Base-by-base conservation (phyloP, 225 moss, liverwort and hornwort genomes). In the Ulota crispa region DNA sequence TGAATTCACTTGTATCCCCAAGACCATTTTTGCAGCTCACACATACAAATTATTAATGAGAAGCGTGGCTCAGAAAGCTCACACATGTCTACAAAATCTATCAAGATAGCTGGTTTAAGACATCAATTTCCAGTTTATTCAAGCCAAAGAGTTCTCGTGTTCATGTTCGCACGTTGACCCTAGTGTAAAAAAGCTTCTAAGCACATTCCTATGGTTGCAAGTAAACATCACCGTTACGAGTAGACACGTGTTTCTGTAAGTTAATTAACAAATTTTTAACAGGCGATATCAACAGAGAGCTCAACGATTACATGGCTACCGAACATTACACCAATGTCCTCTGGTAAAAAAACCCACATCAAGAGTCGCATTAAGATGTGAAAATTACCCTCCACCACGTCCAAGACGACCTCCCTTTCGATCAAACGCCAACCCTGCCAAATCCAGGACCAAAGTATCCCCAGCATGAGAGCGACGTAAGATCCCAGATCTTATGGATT, bases 321-420 rank as follows among this genome's bases (percentile, higher is more conserved):
- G 8, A 62, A 42, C 23, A 27, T 55, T 65, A 41, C 63, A 73
- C 30, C 41, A 54, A 23, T 28, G 39, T 0, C 65, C 23, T 73
- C 64, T 72, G 28, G 64, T 31, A 3, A 47, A 61, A 63, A 63
- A 36, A 34, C n/a, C 47, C 64, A 20, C 39, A 37, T 37, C 12
- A 26, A 67, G 69, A 42, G 60, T 36, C 60, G n/a, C 23, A 60
- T 36, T 60, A 39, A 56, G 31, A 67, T 68, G 69, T 20, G 72
- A 45, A 59, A 79, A 84, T 89, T 90, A 94, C 98, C 99, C 99
- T 89, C 99, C 99, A 83, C 99, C 99, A 73, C 99, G 96, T 67
- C 99, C 99, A 79, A 96, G 94, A 24, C 99, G 90, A 85, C 92
- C 87, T 68, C 99, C 99, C 69, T 81, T 84, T 67, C 84, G 87